Percentiles rank a stretch among this genome's conserved stretches.
These are phyloP conservation scores for Botryotinia narcissicola DNA, from an alignment of 2,329 filamentous ascomycete species.

Conservation along the genomic window DNA sequence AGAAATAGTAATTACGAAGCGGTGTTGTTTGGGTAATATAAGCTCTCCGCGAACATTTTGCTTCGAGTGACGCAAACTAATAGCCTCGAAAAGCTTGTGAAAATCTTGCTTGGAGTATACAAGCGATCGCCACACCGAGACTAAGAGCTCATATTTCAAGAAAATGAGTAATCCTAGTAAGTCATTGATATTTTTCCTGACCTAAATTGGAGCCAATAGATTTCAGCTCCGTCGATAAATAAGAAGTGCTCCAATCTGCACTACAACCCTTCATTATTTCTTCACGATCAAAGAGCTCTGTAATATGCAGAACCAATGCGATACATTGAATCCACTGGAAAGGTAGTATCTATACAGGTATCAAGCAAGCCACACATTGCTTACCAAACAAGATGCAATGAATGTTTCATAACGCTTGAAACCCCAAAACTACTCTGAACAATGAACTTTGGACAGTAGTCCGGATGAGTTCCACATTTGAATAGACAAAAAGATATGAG, in stretches of 20 bases:
- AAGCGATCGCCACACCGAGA: constrained; percentile 68
- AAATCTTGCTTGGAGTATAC: constrained; percentile 61
- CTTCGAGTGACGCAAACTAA: constrained; percentile 86
- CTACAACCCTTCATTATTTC: not conserved
- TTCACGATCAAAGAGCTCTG: not conserved
- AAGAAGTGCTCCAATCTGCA: not conserved
- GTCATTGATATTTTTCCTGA: constrained; percentile 69
- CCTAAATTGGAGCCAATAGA: constrained; percentile 2
- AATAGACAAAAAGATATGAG: not conserved
- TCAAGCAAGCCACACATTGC: not conserved
- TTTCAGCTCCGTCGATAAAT: not conserved
- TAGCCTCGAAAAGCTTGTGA: constrained; percentile 62
- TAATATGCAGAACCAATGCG: too few species aligned
- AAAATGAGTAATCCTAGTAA: constrained; percentile 80
- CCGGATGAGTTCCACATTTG: not conserved
- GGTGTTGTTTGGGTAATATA: constrained; percentile 74
- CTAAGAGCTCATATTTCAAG: constrained; percentile 74
- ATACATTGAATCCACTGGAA: not conserved
- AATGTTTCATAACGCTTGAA: not conserved
- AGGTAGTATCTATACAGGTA: not conserved
- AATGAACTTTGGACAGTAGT: not conserved
- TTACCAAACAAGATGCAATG: not conserved
- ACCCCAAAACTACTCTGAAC: not conserved
- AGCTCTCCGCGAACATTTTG: constrained; percentile 75
- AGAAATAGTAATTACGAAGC: constrained; percentile 83